Evolutionary conservation across 2,329 filamentous ascomycete genomes (phyloP).

Genomic region (Diaporthe batatas): DNA sequence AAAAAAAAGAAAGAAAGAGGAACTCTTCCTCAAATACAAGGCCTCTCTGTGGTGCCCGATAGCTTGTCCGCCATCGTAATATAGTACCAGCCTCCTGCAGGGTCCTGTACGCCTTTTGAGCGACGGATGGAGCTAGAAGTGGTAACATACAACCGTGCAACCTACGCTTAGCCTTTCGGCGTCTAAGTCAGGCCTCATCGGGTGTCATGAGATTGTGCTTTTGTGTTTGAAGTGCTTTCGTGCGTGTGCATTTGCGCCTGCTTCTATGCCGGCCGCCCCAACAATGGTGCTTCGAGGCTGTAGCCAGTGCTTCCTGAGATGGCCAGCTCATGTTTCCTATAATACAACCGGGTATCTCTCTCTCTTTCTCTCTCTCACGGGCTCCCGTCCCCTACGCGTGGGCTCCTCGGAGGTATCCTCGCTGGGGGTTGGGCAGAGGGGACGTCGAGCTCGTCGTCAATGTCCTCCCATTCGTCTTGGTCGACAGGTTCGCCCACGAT

Average conservation of each 20-base stretch:
- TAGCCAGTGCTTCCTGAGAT: not conserved
- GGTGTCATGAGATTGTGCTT: not conserved
- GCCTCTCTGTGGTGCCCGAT: too few relatives aligned
- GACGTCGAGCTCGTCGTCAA: conserved; percentile 63
- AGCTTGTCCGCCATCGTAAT: not conserved
- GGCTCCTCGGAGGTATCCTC: conserved; percentile 21
- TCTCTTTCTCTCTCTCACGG: not conserved
- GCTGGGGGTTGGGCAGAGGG: conserved; percentile 47
- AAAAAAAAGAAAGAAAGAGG: not conserved
- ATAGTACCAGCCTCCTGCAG: not conserved
- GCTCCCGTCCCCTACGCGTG: not conserved
- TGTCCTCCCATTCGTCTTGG: conserved; percentile 69
- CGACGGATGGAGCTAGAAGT: not conserved
- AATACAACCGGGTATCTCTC: conserved; percentile 23
- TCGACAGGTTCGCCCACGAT: conserved; percentile 71
- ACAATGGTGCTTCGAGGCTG: not conserved
- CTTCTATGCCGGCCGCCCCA: conserved; percentile 7
- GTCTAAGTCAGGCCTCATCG: not conserved
- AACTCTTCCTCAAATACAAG: not conserved
- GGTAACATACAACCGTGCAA: not conserved
- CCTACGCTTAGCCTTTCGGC: not conserved
- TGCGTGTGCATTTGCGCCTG: not conserved
- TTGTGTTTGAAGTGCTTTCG: not conserved
- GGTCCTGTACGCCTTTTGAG: not conserved
- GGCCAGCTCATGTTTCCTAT: not conserved